These are phyloP conservation scores for Colletotrichum filicis DNA, from an alignment of 2,329 filamentous ascomycete genomes.

Conservation along the genomic window DNA sequence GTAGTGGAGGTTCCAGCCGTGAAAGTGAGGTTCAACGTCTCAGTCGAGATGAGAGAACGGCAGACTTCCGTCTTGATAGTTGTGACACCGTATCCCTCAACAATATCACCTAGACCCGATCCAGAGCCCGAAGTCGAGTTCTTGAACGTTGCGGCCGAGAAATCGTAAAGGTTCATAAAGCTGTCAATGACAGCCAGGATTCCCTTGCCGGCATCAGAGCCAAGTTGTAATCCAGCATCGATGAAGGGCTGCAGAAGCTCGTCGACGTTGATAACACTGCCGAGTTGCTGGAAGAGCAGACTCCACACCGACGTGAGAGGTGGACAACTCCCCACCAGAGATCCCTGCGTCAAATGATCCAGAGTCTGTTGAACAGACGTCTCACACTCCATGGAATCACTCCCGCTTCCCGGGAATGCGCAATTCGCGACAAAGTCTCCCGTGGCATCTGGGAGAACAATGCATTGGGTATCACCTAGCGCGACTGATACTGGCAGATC, in stretches of 20 bases:
- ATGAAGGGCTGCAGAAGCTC: constrained; percentile 23
- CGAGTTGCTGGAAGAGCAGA: constrained; percentile 42
- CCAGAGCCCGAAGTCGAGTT: constrained; percentile 38
- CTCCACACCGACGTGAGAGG: constrained; percentile 46
- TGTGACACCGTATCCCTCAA: constrained; percentile 45
- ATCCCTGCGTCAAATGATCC: constrained; percentile 47
- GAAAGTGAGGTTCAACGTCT: constrained; percentile 47
- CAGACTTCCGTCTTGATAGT: constrained; percentile 47
- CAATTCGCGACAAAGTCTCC: constrained; percentile 44
- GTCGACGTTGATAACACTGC: constrained; percentile 38
- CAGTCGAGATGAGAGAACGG: constrained; percentile 44
- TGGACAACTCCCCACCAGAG: constrained; percentile 49
- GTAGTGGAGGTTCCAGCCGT: constrained; percentile 44
- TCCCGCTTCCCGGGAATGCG: constrained; percentile 46
- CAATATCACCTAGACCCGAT: constrained; percentile 43
- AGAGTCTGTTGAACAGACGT: constrained; percentile 45
- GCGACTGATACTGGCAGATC: constrained; percentile 44
- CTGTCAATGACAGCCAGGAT: constrained; percentile 10
- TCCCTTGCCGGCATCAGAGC: neutral
- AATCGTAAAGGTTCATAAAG: constrained; percentile 36
- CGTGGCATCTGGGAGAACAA: neutral
- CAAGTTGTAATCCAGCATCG: constrained; percentile 10
- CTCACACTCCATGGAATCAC: constrained; percentile 44
- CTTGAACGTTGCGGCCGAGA: constrained; percentile 43
- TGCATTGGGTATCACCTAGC: constrained; percentile 46